Conservation (phyloP, 2,329 filamentous ascomycete species). For the Pyricularia sp. region DNA sequence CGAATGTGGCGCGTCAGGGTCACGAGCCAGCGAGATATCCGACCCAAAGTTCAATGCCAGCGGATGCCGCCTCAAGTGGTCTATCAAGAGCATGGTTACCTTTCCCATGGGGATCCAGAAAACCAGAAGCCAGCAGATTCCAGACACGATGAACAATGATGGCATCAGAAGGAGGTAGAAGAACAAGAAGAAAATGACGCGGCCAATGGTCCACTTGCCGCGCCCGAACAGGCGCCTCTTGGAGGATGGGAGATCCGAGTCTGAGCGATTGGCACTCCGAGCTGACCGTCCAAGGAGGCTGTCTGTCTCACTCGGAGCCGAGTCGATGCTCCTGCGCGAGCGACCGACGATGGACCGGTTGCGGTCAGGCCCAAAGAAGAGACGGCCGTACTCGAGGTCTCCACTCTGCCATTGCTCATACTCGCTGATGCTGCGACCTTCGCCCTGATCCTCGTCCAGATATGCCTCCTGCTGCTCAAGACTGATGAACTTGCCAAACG, state of each 20-base stretch:
- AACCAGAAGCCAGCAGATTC: slow-evolving; percentile 88
- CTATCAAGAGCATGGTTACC: slow-evolving; percentile 76
- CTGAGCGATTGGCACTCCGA: slow-evolving; percentile 33
- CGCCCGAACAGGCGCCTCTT: slow-evolving; percentile 89
- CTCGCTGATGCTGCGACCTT: slow-evolving; percentile 93
- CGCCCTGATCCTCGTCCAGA: slow-evolving; percentile 83
- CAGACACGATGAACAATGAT: slow-evolving; percentile 70
- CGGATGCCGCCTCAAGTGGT: slow-evolving; percentile 85
- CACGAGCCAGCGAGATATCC: slow-evolving; percentile 62
- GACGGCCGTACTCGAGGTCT: slow-evolving; percentile 83
- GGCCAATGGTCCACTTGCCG: slow-evolving; percentile 87
- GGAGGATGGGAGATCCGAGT: slow-evolving; percentile 25
- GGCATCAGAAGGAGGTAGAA: slow-evolving; percentile 91
- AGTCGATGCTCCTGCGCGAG: slow-evolving; percentile 79
- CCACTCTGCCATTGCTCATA: slow-evolving; percentile 99
- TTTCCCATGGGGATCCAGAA: slow-evolving; percentile 99
- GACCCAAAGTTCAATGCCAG: slow-evolving; percentile 88
- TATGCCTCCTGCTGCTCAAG: slow-evolving; percentile 91
- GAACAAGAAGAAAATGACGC: slow-evolving; percentile 90
- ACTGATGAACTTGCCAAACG: slow-evolving; percentile 91
- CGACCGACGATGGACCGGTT: slow-evolving; percentile 73
- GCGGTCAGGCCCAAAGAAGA: slow-evolving; percentile 83
- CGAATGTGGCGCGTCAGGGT: slow-evolving; percentile 57
- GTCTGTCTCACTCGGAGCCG: slow-evolving; percentile 70
- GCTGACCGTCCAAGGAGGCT: slow-evolving; percentile 60